These are phyloP conservation scores for Lentinula sp. DNA, from an alignment of 768 basidiomycete species.

Conservation along the genomic window DNA sequence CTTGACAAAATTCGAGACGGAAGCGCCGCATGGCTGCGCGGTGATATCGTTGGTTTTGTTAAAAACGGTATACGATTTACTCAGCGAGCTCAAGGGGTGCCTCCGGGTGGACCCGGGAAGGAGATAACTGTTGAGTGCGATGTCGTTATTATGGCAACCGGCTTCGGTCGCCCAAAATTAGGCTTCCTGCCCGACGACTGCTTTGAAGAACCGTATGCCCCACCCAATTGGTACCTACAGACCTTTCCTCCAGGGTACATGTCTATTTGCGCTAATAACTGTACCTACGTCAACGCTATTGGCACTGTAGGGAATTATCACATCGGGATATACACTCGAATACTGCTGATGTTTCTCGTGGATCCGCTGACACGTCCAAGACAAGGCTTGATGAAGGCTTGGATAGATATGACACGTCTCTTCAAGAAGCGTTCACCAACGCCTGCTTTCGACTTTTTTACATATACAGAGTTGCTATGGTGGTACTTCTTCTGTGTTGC, in stretches of 20 bases:
- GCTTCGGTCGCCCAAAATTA: slow-evolving; percentile 40
- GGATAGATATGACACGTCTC: slow-evolving; percentile 48
- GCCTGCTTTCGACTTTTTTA: slow-evolving; percentile 41
- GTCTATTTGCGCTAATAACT: slow-evolving; percentile 46
- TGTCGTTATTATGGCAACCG: slow-evolving; percentile 47
- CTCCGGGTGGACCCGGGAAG: slow-evolving; percentile 26
- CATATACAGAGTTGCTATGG: slow-evolving; percentile 40
- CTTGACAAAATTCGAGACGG: slow-evolving; percentile 36
- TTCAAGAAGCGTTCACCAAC: slow-evolving; percentile 28
- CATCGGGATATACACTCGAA: slow-evolving; percentile 50
- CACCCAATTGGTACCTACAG: slow-evolving; percentile 47
- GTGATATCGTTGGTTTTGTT: slow-evolving; percentile 35
- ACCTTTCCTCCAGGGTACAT: slow-evolving; percentile 52
- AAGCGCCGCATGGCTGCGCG: slow-evolving; percentile 39
- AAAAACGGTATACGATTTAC: slow-evolving; percentile 27
- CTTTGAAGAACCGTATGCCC: slow-evolving; percentile 45
- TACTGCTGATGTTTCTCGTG: slow-evolving; percentile 41
- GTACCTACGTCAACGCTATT: slow-evolving; percentile 43
- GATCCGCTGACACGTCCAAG: slow-evolving; percentile 38
- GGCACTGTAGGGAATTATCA: slow-evolving; percentile 34
- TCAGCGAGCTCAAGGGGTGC: slow-evolving; percentile 26
- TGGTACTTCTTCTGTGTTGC: slow-evolving; percentile 7
- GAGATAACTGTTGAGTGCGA: slow-evolving; percentile 34
- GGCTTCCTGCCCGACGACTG: slow-evolving; percentile 40
- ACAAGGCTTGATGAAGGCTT: slow-evolving; percentile 47